Evolutionary conservation across 75 land plant genomes (phyloP), one percentile per base, ranked within the genome.

Genomic region (Pinus albicaulis): DNA sequence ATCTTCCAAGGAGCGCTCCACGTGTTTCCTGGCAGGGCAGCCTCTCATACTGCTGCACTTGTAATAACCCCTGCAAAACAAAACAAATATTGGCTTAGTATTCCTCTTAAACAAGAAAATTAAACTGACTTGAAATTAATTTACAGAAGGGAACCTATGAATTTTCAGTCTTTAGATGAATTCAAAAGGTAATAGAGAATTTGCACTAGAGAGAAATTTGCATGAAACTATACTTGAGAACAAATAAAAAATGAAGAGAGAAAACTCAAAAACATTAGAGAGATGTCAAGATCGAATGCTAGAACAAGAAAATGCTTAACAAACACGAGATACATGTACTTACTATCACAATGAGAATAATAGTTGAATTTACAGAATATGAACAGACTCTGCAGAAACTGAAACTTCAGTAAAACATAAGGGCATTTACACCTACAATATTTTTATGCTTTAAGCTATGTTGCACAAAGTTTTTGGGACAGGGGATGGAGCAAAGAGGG

Each of bases 31-130:
- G 10, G 89, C 88, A 28, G 88, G 89, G 56, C 88, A 87, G 23
- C 89, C 89, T 56, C 84, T 77, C 73, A 87, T 76, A 28, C 84
- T 87, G 73, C 89, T 87, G 78, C 89, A 87, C 76, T 87, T 87
- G 76, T 87, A 87, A 74, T 87, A 87, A 20, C 89, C 89, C 64
- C 89, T 87, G 87, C 56, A 82, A 76, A 57, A n/a, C 26, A 48
- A 58, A 59, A 59, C 15, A 56, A 26, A 57, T 28, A 25, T 59
- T 31, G 31, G 22, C 53, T 48, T 10, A 48, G 53, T 48, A 48
- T 48, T 48, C 53, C 11, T 48, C 53, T 48, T 48, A 48, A 48
- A 48, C 53, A 48, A 48, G 12, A 48, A 48, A 48, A 48, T 48
- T 48, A 48, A 48, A 48, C 53, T 48, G 53, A 48, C 12, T 48